Conservation (phyloP, 2,329 filamentous ascomycete genomes). For the Exserohilum rostratum region DNA sequence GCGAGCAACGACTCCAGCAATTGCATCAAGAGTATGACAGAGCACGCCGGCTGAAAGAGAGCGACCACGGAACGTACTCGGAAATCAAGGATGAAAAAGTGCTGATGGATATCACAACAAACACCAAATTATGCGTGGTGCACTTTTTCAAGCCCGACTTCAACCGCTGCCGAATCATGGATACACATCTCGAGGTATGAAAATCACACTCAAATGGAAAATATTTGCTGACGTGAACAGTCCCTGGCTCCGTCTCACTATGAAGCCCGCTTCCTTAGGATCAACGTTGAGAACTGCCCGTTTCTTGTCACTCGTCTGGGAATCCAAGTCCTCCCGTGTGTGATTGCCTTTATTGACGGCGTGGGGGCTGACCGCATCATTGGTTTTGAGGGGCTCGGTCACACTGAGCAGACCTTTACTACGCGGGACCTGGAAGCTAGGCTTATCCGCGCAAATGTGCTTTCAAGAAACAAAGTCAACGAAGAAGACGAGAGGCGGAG, state of each 20-base stretch:
- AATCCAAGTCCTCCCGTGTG: conserved; percentile 64
- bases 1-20: conserved; percentile 63
- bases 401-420: conserved; percentile 60
- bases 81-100: conserved; percentile 65
- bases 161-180: conserved; percentile 66
- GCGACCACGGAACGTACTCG: conserved; percentile 59
- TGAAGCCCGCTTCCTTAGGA: conserved; percentile 63
- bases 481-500: conserved; percentile 49
- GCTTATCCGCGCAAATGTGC: conserved; percentile 58
- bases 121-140: conserved; percentile 62
- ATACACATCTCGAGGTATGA: conserved; percentile 59
- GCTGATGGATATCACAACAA: conserved; percentile 66
- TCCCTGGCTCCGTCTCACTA: conserved; percentile 62
- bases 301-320: conserved; percentile 65
- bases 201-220: conserved; percentile 5
- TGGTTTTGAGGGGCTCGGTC: conserved; percentile 64
- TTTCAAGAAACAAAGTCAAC: conserved; percentile 59
- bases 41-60: conserved; percentile 58
- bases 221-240: conserved; percentile 29
- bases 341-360: conserved; percentile 63
- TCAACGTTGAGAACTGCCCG: conserved; percentile 65
- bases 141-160: conserved; percentile 71
- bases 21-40: conserved; percentile 62
- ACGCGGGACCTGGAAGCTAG: conserved; percentile 61
- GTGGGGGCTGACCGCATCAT: conserved; percentile 62